Base-by-base conservation (phyloP, 257 asterid species). In the Coffea canephora region DNA sequence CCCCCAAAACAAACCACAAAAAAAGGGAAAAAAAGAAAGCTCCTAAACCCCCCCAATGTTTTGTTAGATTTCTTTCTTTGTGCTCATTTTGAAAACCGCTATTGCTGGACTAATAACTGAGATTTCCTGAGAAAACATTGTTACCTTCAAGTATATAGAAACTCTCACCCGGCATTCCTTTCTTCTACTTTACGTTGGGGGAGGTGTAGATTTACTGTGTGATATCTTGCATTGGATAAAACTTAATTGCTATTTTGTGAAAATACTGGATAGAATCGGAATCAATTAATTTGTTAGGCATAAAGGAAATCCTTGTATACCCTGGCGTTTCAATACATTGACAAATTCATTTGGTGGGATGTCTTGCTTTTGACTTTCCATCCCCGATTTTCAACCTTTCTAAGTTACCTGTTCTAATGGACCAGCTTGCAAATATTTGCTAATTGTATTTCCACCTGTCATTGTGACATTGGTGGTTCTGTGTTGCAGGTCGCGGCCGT, bases 401-500 rank as follows among this genome's bases (percentile, higher is more conserved):
- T 5, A 0, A 8, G 19, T 54, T 2, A 54, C 50, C 48, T n/a
- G 34, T 69, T 54, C 25, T 39, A n/a, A 12, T 13, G 2, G n/a
- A 52, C 16, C 14, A 8, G 62, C 41, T 27, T 77, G 41, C 31
- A 49, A 49, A 21, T 67, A 50, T 48, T 67, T 27, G 52, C 36
- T 62, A 19, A 19, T 14, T 27, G 48, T 18, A 66, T 67, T 19
- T 11, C n/a, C n/a, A 3, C 43, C 15, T 74, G 45, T 18, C 25
- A 52, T 36, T 75, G 19, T 39, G 71, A 59, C 10, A 43, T 8
- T 14, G 61, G 46, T 79, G 59, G 23, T 52, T 43, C 21, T 1
- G n/a, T 25, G 66, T 46, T 64, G 86, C 87, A 93, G 98, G 99
- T 0, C 99, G 97, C 65, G 98, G 95, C 39, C 95, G 96, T 81